Evolutionary conservation across 108 stramenopile species (phyloP), one percentile per base, ranked within the genome.

Genomic region (Fragilaria crotonensis): DNA sequence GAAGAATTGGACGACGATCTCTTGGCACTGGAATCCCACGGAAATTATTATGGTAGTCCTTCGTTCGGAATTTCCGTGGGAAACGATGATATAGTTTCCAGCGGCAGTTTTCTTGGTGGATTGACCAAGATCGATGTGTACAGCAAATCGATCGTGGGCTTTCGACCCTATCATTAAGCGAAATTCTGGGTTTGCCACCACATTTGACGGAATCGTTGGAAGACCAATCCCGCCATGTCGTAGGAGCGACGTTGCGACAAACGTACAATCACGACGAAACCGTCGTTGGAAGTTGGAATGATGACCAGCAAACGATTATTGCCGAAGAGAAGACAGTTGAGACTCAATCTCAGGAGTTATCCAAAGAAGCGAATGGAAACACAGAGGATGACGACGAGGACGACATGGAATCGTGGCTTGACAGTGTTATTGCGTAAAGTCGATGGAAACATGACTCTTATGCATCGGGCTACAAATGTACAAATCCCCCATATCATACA

Each of bases 331-430:
- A n/a, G n/a, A n/a, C n/a, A n/a, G n/a, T n/a, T n/a, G n/a, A n/a
- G n/a, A n/a, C n/a, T n/a, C n/a, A n/a, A n/a, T n/a, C n/a, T n/a
- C n/a, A n/a, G n/a, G n/a, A n/a, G n/a, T n/a, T n/a, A n/a, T n/a
- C 4, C 45, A 46, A 4, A 2, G 45, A 2, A 46, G 22, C 19
- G 22, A 2, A 46, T 1, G 45, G 2, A 46, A 4, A 46, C 2
- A 3, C 1, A 3, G 4, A 26, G 1, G 51, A 52, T 25, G 25
- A 52, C 2, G 51, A 23, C 4, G 11, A 52, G 1, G 51, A 52
- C 3, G 51, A 23, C 21, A 25, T 52, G 25, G 51, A 52, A 52
- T 21, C 21, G 22, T 52, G 51, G 51, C 25, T 52, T 23, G 51
- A 52, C 4, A 52, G 51, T 52, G 51, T 52, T 2, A 52, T 52